phyloP scores from a whole-genome alignment of 164 flowering plant species.

The Vitis labrusca region DNA sequence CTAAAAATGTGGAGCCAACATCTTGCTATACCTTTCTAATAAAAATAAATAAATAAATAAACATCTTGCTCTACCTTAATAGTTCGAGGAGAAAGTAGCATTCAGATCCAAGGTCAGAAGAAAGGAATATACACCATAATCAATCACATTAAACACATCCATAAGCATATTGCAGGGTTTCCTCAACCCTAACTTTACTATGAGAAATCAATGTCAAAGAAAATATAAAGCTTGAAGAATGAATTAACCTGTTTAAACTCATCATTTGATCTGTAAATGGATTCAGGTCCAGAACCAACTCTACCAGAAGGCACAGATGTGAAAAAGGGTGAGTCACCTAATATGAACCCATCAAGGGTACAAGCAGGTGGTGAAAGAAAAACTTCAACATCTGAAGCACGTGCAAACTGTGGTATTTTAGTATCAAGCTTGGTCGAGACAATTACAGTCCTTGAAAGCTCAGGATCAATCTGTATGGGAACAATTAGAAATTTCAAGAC shows the following conservation, averaged over 20 bases:
- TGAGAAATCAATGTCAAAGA: background rate
- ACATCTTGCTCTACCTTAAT: background rate
- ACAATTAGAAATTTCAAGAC: background rate
- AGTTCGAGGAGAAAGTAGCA: background rate
- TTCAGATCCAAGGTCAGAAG: background rate
- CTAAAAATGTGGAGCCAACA: background rate
- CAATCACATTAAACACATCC: background rate
- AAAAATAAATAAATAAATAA: too few species aligned
- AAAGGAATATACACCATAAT: background rate
- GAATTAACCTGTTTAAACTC: slow-evolving; percentile 83
- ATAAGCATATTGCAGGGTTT: background rate
- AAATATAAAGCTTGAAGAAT: background rate
- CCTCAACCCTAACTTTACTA: background rate
- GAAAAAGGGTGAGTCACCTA: slow-evolving; percentile 95
- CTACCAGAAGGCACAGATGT: slow-evolving; percentile 99
- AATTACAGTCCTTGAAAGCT: slow-evolving; percentile 87
- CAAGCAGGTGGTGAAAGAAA: slow-evolving; percentile 87
- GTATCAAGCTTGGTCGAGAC: slow-evolving; percentile 98
- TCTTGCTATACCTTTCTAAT: too few species aligned
- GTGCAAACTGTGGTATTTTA: slow-evolving; percentile 91
- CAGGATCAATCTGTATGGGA: slow-evolving; percentile 77
- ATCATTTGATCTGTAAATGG: slow-evolving; percentile 80
- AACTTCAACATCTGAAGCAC: slow-evolving; percentile 96
- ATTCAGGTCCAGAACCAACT: slow-evolving; percentile 85
- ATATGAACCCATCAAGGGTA: slow-evolving; percentile 83